Conservation (phyloP, 768 basidiomycete species). For the Leccinum arenicola region DNA sequence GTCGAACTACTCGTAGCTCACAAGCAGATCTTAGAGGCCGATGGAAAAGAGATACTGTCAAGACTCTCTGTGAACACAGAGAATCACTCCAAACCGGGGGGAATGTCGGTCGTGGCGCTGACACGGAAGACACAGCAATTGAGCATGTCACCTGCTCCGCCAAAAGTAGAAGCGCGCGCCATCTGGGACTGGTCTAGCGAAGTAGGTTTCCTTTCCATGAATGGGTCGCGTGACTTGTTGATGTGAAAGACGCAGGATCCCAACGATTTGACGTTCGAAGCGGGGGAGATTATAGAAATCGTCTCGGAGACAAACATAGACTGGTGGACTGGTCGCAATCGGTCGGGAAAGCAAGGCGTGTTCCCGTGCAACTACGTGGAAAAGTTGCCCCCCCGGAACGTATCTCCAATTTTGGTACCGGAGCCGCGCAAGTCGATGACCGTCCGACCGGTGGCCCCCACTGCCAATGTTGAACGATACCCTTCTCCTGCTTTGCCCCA, state of each 20-base stretch:
- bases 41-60: conserved; percentile 38
- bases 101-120: conserved; percentile 19
- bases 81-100: conserved; percentile 13
- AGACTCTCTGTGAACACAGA: conserved; percentile 33
- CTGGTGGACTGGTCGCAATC: conserved; percentile 82
- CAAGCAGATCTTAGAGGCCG: conserved; percentile 38
- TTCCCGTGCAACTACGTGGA: conserved; percentile 81
- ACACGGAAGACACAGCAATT: conserved; percentile 22
- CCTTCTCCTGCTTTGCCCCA: conserved; percentile 20
- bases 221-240: conserved; percentile 1
- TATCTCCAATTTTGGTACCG: conserved; percentile 24
- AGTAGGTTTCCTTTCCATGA: conserved; percentile 11
- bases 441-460: conserved; percentile 2
- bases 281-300: conserved; percentile 78
- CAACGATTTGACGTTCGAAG: conserved; percentile 70
- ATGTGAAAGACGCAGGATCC: conserved; percentile 49
- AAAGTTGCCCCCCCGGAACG: conserved; percentile 36
- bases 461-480: conserved; percentile 14
- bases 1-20: conserved; percentile 44
- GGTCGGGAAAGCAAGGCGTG: conserved; percentile 61
- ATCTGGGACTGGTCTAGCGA: conserved; percentile 32
- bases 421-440: conserved; percentile 20
- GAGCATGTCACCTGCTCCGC: conserved; percentile 23
- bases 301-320: conserved; percentile 81
- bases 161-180: conserved; percentile 28